Evolutionary conservation across 2,329 filamentous ascomycete species (phyloP).

Genomic region (Celoporthe dispersa): DNA sequence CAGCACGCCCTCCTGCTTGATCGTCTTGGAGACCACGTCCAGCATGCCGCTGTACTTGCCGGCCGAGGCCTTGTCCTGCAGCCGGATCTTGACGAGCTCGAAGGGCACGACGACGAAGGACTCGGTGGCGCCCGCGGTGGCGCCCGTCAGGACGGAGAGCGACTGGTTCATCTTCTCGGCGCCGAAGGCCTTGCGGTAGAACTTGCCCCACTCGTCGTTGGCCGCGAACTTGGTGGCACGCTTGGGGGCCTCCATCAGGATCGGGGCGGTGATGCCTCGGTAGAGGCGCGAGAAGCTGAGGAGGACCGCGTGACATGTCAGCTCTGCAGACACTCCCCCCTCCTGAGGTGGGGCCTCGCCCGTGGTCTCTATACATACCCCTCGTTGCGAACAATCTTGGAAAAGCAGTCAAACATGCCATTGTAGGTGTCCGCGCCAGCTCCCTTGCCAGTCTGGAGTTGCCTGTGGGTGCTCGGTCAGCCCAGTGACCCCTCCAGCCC

Average conservation of each 20-base stretch:
- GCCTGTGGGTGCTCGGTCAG: constrained; percentile 56
- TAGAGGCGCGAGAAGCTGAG: constrained; percentile 84
- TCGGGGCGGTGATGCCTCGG: constrained; percentile 92
- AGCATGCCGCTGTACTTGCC: constrained; percentile 84
- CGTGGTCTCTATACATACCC: constrained; percentile 62
- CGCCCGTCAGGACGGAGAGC: constrained; percentile 90
- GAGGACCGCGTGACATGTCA: constrained; percentile 23
- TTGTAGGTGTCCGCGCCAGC: constrained; percentile 84
- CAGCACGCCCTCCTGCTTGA: constrained; percentile 80
- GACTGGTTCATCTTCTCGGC: constrained; percentile 87
- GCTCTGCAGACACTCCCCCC: background rate
- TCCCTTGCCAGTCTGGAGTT: constrained; percentile 78
- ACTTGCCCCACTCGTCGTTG: constrained; percentile 96
- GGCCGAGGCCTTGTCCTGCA: constrained; percentile 93
- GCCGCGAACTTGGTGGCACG: constrained; percentile 98
- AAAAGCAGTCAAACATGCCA: constrained; percentile 98
- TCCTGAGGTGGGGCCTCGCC: background rate
- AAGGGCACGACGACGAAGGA: constrained; percentile 97
- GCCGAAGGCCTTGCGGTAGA: constrained; percentile 89
- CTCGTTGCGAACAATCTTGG: constrained; percentile 95
- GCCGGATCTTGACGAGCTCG: constrained; percentile 96
- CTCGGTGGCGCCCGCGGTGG: constrained; percentile 93
- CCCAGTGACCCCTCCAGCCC: constrained; percentile 6
- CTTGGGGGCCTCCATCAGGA: constrained; percentile 89
- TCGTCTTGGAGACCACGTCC: constrained; percentile 80